These are phyloP conservation scores for Thecaphora thlaspeos DNA, from an alignment of 1,284 basidiomycete genomes.

Conservation along the genomic window DNA sequence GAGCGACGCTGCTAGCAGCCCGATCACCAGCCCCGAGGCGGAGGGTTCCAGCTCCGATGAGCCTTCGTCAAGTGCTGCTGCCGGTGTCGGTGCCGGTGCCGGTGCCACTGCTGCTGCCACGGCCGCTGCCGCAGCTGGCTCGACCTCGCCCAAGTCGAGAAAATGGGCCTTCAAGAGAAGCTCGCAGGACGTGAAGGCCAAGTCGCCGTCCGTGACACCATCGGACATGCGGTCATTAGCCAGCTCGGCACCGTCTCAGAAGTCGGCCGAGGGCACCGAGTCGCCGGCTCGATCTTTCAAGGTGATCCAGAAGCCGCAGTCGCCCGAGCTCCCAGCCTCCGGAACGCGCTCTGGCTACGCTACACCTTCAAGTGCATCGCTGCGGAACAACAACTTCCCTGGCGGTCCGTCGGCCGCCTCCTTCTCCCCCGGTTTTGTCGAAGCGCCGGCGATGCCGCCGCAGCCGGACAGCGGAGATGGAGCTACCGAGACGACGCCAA, in stretches of 20 bases:
- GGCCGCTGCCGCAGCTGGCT: conserved; percentile 3
- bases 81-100: conserved; percentile 4
- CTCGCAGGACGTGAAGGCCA: conserved; percentile 17
- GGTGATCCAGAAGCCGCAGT: conserved; percentile 26
- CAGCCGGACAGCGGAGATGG: not conserved
- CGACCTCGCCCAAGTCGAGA: conserved; percentile 19
- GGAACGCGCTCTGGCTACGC: conserved; percentile 17
- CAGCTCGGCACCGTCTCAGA: conserved; percentile 7
- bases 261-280: conserved; percentile 7
- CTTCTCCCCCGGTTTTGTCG: conserved; percentile 26
- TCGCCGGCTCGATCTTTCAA: conserved; percentile 33
- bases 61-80: not conserved
- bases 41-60: too few species aligned
- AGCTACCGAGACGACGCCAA: conserved; percentile 20
- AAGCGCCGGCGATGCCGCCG: conserved; percentile 27
- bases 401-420: conserved; percentile 31
- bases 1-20: too few species aligned
- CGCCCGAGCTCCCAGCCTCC: conserved; percentile 14
- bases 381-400: conserved; percentile 29
- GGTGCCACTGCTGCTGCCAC: conserved; percentile 5
- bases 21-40: too few species aligned
- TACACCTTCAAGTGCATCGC: conserved; percentile 26
- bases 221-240: conserved; percentile 4
- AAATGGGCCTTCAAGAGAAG: conserved; percentile 37
- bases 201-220: not conserved